Evolutionary conservation across 176 grass and related monocot species (phyloP).

Genomic region (Musa schizocarpa): DNA sequence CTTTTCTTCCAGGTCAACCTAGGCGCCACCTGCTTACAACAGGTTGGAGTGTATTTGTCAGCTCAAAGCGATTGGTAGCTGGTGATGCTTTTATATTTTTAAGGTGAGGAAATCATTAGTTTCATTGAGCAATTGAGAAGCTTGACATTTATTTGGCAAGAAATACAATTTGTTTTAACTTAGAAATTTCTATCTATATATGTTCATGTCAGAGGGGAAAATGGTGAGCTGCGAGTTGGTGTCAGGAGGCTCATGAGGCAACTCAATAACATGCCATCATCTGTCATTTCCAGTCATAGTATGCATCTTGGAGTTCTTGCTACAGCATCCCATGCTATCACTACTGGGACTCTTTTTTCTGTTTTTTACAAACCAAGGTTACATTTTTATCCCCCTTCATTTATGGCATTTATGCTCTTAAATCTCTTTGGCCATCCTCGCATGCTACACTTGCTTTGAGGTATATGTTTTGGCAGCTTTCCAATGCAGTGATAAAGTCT

Average conservation of each 20-base stretch:
- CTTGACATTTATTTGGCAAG: no score
- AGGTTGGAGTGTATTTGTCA: constrained; percentile 97
- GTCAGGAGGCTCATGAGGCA: constrained; percentile 93
- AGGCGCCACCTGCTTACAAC: constrained; percentile 93
- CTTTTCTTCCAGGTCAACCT: constrained; percentile 61
- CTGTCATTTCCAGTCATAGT: constrained; percentile 97
- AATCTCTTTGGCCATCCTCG: background rate
- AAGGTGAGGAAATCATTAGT: constrained; percentile 39
- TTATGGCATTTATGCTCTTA: constrained; percentile 14
- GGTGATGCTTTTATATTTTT: constrained; percentile 98
- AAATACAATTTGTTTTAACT: background rate
- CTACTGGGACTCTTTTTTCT: constrained; percentile 77
- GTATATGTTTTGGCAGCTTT: no score
- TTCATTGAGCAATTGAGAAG: background rate
- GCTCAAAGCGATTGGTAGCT: constrained; percentile 84
- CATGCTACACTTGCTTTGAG: background rate
- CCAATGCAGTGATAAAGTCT: no score
- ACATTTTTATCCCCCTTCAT: constrained; percentile 1
- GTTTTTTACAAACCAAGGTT: constrained; percentile 98
- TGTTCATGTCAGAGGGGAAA: constrained; percentile 49
- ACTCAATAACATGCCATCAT: constrained; percentile 83
- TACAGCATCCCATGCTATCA: constrained; percentile 84
- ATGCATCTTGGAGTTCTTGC: constrained; percentile 99
- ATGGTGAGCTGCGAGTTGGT: constrained; percentile 71
- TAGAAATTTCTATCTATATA: background rate